Evolutionary conservation across 768 basidiomycete species (phyloP).

Genomic region (Boletus rubroflammeus): DNA sequence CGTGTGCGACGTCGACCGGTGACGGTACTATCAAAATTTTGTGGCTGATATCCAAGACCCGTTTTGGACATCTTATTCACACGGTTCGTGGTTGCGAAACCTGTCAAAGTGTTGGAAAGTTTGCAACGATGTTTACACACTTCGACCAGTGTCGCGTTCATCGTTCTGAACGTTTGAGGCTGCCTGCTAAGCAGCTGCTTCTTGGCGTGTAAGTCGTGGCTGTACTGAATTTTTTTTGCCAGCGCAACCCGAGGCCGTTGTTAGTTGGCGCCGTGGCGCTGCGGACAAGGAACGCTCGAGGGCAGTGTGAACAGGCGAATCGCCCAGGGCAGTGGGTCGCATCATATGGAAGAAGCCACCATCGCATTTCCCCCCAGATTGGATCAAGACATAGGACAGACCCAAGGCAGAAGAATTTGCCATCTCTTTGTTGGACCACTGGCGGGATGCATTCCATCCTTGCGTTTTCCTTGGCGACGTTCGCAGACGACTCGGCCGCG

Average conservation of each 20-base stretch:
- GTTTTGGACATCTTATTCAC: conserved; percentile 6
- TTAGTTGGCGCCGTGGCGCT: not conserved
- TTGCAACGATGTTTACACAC: not conserved
- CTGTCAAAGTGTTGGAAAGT: not conserved
- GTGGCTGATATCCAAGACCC: not conserved
- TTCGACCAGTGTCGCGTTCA: not conserved
- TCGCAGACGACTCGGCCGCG: not conserved
- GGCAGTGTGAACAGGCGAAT: conserved; percentile 2
- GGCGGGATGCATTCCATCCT: too few species aligned
- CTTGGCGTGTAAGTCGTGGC: not conserved
- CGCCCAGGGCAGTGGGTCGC: not conserved
- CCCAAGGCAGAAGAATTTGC: too few species aligned
- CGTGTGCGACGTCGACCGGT: conserved; percentile 34
- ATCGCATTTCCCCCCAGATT: not conserved
- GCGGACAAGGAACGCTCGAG: not conserved
- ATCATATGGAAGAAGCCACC: conserved; percentile 3
- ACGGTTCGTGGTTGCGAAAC: not conserved
- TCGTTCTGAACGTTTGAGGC: not conserved
- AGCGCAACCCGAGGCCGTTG: not conserved
- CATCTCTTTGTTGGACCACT: too few species aligned
- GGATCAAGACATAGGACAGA: not conserved
- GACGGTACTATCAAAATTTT: conserved; percentile 21
- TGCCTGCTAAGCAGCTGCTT: not conserved
- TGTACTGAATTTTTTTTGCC: not conserved
- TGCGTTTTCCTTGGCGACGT: too few species aligned